These are phyloP conservation scores for Gastrolobium villosum DNA, from an alignment of 306 rosid genomes.

Conservation along the genomic window DNA sequence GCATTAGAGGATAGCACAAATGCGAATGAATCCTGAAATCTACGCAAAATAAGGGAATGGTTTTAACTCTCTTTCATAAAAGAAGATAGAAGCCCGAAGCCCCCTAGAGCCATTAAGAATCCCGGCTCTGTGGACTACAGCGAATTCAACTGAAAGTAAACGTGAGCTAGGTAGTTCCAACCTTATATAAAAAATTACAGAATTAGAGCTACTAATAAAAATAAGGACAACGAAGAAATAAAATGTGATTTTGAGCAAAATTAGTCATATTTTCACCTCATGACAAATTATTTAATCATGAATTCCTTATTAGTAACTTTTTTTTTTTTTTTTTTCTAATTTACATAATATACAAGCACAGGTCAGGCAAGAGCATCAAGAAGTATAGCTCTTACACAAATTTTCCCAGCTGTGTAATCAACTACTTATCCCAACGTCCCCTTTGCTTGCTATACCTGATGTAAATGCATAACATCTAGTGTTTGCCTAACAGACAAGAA, in stretches of 20 bases:
- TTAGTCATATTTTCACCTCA: not conserved
- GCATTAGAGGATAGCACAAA: slow-evolving; percentile 7
- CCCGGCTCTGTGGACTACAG: not conserved
- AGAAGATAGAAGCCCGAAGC: not conserved
- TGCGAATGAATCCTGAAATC: not conserved
- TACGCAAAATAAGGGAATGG: not conserved
- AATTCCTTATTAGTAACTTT: not conserved
- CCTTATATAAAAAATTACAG: not conserved
- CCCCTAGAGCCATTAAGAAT: not conserved
- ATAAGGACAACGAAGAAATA: not conserved
- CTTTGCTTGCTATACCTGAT: slow-evolving; percentile 2
- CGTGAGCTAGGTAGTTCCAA: not conserved
- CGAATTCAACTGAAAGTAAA: slow-evolving; percentile 14
- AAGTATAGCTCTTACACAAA: not conserved
- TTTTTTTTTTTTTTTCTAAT: not conserved
- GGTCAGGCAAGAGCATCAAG: slow-evolving; percentile 7
- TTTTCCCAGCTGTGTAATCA: not conserved
- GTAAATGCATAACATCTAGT: slow-evolving; percentile 4
- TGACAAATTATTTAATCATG: not conserved
- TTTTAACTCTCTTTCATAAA: not conserved
- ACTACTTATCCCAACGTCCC: not conserved
- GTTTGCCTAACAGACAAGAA: not conserved
- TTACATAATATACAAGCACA: not conserved
- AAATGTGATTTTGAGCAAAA: not conserved
- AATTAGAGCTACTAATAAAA: not conserved